Conservation (phyloP, 2,329 filamentous ascomycete genomes). For the Diaporthe destruens region DNA sequence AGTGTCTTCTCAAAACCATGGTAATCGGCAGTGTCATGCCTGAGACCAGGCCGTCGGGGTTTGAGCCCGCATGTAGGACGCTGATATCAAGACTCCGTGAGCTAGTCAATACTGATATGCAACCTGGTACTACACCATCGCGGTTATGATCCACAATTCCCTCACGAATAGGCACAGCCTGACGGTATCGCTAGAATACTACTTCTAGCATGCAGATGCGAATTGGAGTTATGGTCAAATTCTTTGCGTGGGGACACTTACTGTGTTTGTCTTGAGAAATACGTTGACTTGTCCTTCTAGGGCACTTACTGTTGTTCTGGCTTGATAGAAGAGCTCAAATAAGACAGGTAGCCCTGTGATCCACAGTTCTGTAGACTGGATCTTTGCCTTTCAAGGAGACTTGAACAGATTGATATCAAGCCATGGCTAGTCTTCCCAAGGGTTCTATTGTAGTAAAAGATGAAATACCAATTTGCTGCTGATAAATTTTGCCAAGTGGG, state of each 20-base stretch:
- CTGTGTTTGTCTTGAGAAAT: no score
- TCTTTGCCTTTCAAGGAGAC: neutral
- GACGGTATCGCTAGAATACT: no score
- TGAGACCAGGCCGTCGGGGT: neutral
- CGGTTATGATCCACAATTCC: neutral
- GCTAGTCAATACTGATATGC: conserved; percentile 3
- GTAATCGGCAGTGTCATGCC: neutral
- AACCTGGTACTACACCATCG: conserved; percentile 21
- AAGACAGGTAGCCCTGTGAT: neutral
- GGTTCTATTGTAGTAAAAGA: no score
- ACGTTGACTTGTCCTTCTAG: no score
- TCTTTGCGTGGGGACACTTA: no score
- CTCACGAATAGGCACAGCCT: no score
- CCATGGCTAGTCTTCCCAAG: neutral
- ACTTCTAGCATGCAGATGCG: no score
- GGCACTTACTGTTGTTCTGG: no score
- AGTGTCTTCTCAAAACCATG: neutral
- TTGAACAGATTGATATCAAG: neutral
- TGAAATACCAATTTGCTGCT: neutral
- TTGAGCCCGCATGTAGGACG: neutral
- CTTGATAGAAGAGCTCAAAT: no score
- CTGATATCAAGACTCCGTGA: neutral
- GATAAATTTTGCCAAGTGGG: neutral
- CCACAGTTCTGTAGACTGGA: neutral
- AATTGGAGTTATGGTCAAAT: no score